phyloP scores from a whole-genome alignment of 257 asterid genomes.

The Gentiana straminea region DNA sequence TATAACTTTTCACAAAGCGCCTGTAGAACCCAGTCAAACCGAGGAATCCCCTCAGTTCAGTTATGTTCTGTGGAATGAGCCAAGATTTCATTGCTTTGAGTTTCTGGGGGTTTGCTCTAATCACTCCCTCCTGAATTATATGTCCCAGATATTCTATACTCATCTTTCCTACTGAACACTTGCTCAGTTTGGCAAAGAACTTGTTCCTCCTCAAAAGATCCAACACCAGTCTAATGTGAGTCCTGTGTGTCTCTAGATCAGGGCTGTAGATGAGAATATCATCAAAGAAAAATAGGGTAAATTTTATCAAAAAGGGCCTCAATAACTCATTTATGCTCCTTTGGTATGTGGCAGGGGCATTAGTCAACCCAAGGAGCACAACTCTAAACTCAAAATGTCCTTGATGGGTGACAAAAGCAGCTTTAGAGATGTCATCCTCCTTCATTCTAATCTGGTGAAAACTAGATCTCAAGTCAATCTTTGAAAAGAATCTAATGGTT shows the following conservation, averaged over 20 bases:
- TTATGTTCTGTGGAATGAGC: neutral
- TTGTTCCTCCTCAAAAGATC: neutral
- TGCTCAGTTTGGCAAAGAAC: too few relatives aligned
- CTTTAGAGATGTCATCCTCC: neutral
- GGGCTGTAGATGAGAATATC: slow-evolving; percentile 5
- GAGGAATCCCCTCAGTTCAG: neutral
- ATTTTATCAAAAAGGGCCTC: neutral
- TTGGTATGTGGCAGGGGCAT: slow-evolving; percentile 2
- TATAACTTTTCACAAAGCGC: neutral
- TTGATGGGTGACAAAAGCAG: slow-evolving; percentile 1
- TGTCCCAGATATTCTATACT: slow-evolving; percentile 4
- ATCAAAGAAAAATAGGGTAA: slow-evolving; percentile 5
- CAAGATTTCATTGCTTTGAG: neutral
- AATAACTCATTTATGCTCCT: neutral
- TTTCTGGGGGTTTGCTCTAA: neutral
- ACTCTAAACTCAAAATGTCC: neutral
- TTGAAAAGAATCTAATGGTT: neutral
- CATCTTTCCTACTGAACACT: neutral
- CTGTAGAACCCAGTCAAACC: neutral
- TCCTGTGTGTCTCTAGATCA: neutral
- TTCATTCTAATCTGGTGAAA: slow-evolving; percentile 1
- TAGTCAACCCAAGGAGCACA: slow-evolving; percentile 4
- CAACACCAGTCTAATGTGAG: neutral
- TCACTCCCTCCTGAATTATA: neutral
- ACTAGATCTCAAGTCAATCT: neutral